Base-by-base conservation (phyloP, 345 rosid species). In the Dipteronia sinensis region DNA sequence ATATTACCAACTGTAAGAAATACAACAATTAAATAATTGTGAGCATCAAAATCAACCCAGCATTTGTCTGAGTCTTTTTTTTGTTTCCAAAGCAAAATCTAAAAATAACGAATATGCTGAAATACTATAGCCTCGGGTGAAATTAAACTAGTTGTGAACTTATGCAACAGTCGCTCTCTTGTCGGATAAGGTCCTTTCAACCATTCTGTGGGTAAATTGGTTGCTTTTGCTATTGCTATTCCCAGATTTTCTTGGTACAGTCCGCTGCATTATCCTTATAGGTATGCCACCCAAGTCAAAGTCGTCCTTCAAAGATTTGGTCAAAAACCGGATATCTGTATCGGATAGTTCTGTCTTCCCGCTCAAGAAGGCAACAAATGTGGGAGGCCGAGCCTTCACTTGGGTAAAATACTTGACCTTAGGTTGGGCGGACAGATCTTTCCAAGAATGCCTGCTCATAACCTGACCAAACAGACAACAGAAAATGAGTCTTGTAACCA, bases 351-450 rank as follows among this genome's bases (percentile, higher is more conserved):
- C 78, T 0, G 84, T 87, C 84, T 86, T 94, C 79, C 97, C 97
- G 5, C 86, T 86, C 77, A 91, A 58, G 74, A 96, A 96, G 77
- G 98, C 95, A 0, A 96, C 93, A 78, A 96, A 96, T 73, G 99
- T 96, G 0, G 98, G 98, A 15, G 99, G 99, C 44, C 99, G 85
- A 29, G 98, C 99, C 91, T 96, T 96, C 85, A 96, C 99, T 76
- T 96, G 99, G 34, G 99, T 92, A 83, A 96, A 90, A 79, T 94
- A 96, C 83, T 96, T 96, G 70, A 96, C 89, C 90, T 91, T 96
- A 25, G 97, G 94, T 74, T 92, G 93, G 7, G 97, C 87, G 29
- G 97, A 91, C 55, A 87, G 88, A 78, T 91, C 98, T 88, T 87
- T 96, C 99, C 99, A 96, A 1, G 99, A 96, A 82, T 94, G 99